Conservation (phyloP, 1,284 basidiomycete species). For the Megacollybia platyphylla region DNA sequence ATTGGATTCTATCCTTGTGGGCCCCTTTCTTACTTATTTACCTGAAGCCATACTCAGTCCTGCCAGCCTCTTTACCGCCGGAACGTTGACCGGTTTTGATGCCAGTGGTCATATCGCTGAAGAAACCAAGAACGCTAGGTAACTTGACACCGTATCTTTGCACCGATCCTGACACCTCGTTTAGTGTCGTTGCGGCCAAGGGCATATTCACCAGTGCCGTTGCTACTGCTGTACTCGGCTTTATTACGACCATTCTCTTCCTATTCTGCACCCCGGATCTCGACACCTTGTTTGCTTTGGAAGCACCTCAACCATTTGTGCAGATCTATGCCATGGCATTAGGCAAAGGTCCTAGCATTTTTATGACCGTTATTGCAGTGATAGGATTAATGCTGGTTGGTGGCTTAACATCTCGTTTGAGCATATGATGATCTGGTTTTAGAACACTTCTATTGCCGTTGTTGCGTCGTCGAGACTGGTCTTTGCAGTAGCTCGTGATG, state of each 20-base stretch:
- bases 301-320: constrained; percentile 81
- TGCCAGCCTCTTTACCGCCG: constrained; percentile 66
- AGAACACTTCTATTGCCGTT: constrained; percentile 77
- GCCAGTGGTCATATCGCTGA: constrained; percentile 83
- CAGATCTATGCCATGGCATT: constrained; percentile 72
- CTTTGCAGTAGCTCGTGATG: constrained; percentile 81
- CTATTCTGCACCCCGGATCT: constrained; percentile 77
- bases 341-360: constrained; percentile 62
- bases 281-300: constrained; percentile 56
- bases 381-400: constrained; percentile 67
- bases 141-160: constrained; percentile 3
- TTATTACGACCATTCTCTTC: constrained; percentile 68
- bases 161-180: background rate
- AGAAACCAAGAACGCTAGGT: constrained; percentile 81
- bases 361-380: constrained; percentile 75
- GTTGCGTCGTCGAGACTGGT: constrained; percentile 78
- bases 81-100: constrained; percentile 78
- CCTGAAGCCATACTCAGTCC: constrained; percentile 1
- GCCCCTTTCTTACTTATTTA: constrained; percentile 8
- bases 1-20: constrained; percentile 74
- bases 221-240: constrained; percentile 64
- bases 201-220: constrained; percentile 68
- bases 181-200: constrained; percentile 61
- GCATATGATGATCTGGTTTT: constrained; percentile 1
- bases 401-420: background rate